These are phyloP conservation scores for Paramecium bursaria DNA, from an alignment of 73 alveolate genomes.

Conservation along the genomic window DNA sequence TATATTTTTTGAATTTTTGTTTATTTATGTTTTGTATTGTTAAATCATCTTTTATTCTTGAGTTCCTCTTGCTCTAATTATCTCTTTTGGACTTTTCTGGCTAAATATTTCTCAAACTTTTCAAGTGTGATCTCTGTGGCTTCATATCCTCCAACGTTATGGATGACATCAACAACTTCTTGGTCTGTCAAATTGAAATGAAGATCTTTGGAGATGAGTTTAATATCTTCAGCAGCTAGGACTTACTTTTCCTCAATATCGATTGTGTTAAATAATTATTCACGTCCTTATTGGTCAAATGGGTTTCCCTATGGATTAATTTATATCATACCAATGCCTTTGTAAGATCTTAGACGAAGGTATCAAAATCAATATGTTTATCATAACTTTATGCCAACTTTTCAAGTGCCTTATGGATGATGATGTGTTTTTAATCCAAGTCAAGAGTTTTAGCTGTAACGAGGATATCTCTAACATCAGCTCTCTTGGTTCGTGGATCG, in stretches of 20 bases:
- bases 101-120: slow-evolving; percentile 56
- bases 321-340: neutral
- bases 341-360: slow-evolving; percentile 42
- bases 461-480: slow-evolving; percentile 56
- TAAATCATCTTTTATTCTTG: slow-evolving; percentile 55
- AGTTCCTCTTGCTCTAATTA: slow-evolving; percentile 26
- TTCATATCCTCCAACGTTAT: slow-evolving; percentile 52
- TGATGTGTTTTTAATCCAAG: slow-evolving; percentile 6
- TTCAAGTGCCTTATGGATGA: slow-evolving; percentile 34
- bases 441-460: slow-evolving; percentile 61
- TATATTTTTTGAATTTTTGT: too few species aligned
- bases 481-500: slow-evolving; percentile 61
- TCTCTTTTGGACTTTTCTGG: slow-evolving; percentile 46
- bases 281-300: slow-evolving; percentile 43
- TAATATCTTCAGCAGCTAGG: slow-evolving; percentile 8
- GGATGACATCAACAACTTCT: slow-evolving; percentile 20
- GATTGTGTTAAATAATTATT: slow-evolving; percentile 15
- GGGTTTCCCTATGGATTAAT: slow-evolving; percentile 22
- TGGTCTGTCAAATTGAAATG: slow-evolving; percentile 31
- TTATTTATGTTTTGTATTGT: too few species aligned
- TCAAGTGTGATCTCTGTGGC: slow-evolving; percentile 45
- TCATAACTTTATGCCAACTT: slow-evolving; percentile 43
- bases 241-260: slow-evolving; percentile 42
- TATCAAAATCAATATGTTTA: slow-evolving; percentile 52
- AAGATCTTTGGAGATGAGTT: slow-evolving; percentile 9